Percentiles rank a stretch among this genome's conserved stretches.
Conservation (phyloP, 768 basidiomycete genomes). For the Piloderma croceum region DNA sequence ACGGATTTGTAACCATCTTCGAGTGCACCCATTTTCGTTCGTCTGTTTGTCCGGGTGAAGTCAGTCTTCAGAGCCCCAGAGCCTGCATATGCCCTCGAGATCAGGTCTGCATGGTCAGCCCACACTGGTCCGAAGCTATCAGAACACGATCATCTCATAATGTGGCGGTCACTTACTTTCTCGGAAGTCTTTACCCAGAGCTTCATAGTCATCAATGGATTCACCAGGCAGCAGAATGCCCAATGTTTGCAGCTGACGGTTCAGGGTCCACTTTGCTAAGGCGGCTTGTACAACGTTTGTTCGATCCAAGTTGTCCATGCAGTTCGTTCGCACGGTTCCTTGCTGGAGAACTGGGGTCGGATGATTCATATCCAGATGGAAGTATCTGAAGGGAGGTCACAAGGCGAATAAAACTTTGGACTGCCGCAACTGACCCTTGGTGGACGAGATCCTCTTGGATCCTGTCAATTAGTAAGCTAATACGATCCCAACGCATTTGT, state of each 20-base stretch:
- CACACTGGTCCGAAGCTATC: slow-evolving; percentile 60
- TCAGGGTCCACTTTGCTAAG: slow-evolving; percentile 80
- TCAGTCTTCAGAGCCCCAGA: slow-evolving; percentile 96
- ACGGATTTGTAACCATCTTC: slow-evolving; percentile 85
- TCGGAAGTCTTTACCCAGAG: slow-evolving; percentile 77
- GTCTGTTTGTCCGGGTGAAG: slow-evolving; percentile 88
- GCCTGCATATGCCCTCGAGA: slow-evolving; percentile 88
- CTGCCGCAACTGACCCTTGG: slow-evolving; percentile 66
- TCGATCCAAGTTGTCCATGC: slow-evolving; percentile 95
- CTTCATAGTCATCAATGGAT: slow-evolving; percentile 74
- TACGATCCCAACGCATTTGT: slow-evolving; percentile 91
- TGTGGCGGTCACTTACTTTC: slow-evolving; percentile 55
- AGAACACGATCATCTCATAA: background rate
- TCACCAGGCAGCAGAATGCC: slow-evolving; percentile 70
- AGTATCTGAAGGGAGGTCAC: slow-evolving; percentile 52
- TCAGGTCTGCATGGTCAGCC: slow-evolving; percentile 93
- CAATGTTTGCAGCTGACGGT: slow-evolving; percentile 64
- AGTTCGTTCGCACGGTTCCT: slow-evolving; percentile 88
- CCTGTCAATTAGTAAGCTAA: slow-evolving; percentile 73
- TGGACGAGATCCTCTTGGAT: slow-evolving; percentile 62
- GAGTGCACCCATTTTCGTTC: slow-evolving; percentile 72
- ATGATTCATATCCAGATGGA: slow-evolving; percentile 54
- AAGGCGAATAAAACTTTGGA: too few species aligned
- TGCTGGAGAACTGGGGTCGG: slow-evolving; percentile 54
- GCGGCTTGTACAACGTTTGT: slow-evolving; percentile 96